These are phyloP conservation scores for Rhododendron williamsianum DNA, from an alignment of 148 eudicot genomes.

Conservation along the genomic window DNA sequence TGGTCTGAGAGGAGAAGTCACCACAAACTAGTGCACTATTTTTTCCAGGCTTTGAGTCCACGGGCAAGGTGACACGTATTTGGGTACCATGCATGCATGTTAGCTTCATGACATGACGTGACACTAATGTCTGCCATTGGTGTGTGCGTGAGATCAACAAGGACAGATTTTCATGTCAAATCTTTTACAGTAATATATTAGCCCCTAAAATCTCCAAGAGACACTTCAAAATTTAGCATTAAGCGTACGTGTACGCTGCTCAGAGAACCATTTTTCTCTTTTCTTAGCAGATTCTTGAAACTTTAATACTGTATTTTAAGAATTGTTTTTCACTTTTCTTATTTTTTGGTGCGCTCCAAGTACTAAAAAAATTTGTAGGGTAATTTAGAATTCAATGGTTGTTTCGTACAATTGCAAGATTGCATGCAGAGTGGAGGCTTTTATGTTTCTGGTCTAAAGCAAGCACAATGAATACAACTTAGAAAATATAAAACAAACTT, in stretches of 20 bases:
- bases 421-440: not conserved
- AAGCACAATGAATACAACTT: not conserved
- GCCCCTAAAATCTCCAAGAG: not conserved
- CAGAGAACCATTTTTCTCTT: not conserved
- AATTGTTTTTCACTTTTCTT: not conserved
- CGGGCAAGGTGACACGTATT: not conserved
- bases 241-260: not conserved
- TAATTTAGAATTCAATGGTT: not conserved
- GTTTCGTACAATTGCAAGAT: not conserved
- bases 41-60: not conserved
- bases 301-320: not conserved
- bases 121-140: not conserved
- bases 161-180: not conserved
- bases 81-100: not conserved
- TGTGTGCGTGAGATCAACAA: not conserved
- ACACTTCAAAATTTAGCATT: not conserved
- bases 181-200: not conserved
- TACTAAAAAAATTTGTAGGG: not conserved
- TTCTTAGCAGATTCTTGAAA: too few relatives aligned
- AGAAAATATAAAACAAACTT: not conserved
- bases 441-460: not conserved
- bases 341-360: not conserved
- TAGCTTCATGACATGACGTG: not conserved
- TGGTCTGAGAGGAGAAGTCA: not conserved
- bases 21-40: not conserved